A percentile compares a stretch with the other conserved stretches of the same genome.
phyloP scores from a whole-genome alignment of 2,329 filamentous ascomycete genomes.

The Fusarium sp. region DNA sequence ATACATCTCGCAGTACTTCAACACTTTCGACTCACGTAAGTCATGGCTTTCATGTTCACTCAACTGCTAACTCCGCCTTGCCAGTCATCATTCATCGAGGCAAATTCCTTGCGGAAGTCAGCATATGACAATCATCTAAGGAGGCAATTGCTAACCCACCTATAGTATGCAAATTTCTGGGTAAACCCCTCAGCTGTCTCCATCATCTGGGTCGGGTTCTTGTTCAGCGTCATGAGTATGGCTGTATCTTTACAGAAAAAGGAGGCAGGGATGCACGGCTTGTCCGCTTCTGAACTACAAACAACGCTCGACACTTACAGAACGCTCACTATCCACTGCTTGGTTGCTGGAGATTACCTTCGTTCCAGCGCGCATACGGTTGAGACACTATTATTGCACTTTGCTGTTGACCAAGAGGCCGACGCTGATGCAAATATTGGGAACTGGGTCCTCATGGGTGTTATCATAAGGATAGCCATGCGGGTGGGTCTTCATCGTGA shows the following conservation, averaged over 20 bases:
- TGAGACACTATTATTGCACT: slow-evolving; percentile 27
- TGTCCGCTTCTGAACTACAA: background rate
- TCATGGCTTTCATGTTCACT: background rate
- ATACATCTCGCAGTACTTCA: slow-evolving; percentile 30
- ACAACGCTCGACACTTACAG: slow-evolving; percentile 18
- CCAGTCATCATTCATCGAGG: slow-evolving; percentile 6
- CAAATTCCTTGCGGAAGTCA: slow-evolving; percentile 9
- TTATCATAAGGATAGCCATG: slow-evolving; percentile 25
- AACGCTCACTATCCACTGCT: slow-evolving; percentile 26
- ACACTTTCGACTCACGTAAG: slow-evolving; percentile 20
- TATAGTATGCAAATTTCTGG: slow-evolving; percentile 9
- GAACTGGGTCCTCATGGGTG: slow-evolving; percentile 27
- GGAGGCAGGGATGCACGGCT: background rate
- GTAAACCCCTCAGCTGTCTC: background rate
- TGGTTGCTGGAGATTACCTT: slow-evolving; percentile 28
- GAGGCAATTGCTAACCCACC: background rate
- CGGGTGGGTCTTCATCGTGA: slow-evolving; percentile 30
- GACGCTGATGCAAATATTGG: slow-evolving; percentile 8
- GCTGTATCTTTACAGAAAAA: background rate
- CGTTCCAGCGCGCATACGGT: slow-evolving; percentile 22
- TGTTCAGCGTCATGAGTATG: slow-evolving; percentile 16
- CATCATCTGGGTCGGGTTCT: slow-evolving; percentile 11
- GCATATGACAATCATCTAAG: background rate
- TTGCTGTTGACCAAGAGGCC: slow-evolving; percentile 26
- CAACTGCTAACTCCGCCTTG: background rate